Percentiles rank a stretch among this genome's conserved stretches.
These are phyloP conservation scores for Daedaleopsis nitida DNA, from an alignment of 768 basidiomycete genomes.

Conservation along the genomic window DNA sequence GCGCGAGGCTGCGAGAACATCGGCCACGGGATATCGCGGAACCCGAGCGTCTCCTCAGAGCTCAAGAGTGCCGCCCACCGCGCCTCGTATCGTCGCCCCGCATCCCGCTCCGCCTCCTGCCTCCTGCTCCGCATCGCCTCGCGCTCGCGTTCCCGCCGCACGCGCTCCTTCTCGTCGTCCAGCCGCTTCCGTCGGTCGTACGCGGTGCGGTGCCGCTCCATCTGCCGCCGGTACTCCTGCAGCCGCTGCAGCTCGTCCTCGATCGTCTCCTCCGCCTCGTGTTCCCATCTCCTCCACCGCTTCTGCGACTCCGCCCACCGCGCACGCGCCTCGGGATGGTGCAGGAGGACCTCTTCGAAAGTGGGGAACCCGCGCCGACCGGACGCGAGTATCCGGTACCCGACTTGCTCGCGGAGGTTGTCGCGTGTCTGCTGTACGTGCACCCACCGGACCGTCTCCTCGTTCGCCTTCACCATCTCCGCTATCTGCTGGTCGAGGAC, in stretches of 20 bases:
- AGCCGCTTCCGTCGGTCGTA: conserved; percentile 43
- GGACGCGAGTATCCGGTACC: conserved; percentile 23
- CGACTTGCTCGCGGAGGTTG: conserved; percentile 26
- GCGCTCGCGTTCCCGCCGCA: conserved; percentile 40
- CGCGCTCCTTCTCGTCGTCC: conserved; percentile 39
- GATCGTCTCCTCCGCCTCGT: conserved; percentile 24
- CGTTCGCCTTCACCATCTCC: conserved; percentile 44
- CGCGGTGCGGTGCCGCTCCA: conserved; percentile 24
- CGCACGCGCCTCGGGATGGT: conserved; percentile 4
- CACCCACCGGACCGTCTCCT: conserved; percentile 68
- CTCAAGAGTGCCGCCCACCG: conserved; percentile 57
- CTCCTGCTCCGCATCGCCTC: conserved; percentile 44
- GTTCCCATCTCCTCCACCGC: conserved; percentile 9
- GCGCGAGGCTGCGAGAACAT: conserved; percentile 42
- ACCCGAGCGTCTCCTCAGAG: conserved; percentile 50
- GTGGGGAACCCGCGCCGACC: conserved; percentile 7
- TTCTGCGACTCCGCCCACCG: conserved; percentile 17
- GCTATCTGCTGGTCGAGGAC: conserved; percentile 55
- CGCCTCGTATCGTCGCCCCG: conserved; percentile 66
- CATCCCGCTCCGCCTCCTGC: conserved; percentile 50
- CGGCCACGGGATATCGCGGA: conserved; percentile 77
- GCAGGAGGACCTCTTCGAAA: conserved; percentile 44
- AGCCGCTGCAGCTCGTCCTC: conserved; percentile 28
- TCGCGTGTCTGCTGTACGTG: conserved; percentile 51
- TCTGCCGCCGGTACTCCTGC: conserved; percentile 23